phyloP scores from a whole-genome alignment of 176 grass and related monocot species.

The Otatea glauca region DNA sequence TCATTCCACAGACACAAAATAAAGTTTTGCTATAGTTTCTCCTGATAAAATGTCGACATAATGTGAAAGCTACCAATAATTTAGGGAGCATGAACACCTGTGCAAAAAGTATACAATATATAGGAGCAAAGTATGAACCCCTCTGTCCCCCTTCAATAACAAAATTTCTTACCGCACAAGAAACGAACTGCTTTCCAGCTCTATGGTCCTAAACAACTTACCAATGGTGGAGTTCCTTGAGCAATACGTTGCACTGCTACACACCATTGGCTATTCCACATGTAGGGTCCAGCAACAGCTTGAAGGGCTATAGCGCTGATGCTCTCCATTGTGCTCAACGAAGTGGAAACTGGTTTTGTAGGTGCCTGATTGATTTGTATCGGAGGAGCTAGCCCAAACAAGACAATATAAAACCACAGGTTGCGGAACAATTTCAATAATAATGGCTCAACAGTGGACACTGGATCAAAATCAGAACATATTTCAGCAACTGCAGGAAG shows the following conservation, averaged over 20 bases:
- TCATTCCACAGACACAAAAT: not conserved
- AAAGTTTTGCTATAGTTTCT: not conserved
- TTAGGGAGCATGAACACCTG: slow-evolving; percentile 18
- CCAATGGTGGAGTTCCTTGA: slow-evolving; percentile 91
- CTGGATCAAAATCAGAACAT: slow-evolving; percentile 98
- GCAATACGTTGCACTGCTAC: slow-evolving; percentile 86
- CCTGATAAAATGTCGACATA: slow-evolving; percentile 10
- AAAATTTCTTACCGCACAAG: slow-evolving; percentile 21
- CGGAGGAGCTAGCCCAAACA: slow-evolving; percentile 93
- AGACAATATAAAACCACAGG: slow-evolving; percentile 99
- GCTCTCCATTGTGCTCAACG: slow-evolving; percentile 65
- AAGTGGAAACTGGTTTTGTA: slow-evolving; percentile 78
- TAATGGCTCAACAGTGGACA: slow-evolving; percentile 85
- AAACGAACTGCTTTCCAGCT: slow-evolving; percentile 26
- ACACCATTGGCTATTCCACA: slow-evolving; percentile 89
- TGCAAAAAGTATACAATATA: not conserved
- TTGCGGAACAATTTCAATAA: slow-evolving; percentile 95
- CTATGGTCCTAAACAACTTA: slow-evolving; percentile 49
- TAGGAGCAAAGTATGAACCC: not conserved
- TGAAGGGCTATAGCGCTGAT: slow-evolving; percentile 74
- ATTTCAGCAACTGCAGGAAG: slow-evolving; percentile 97
- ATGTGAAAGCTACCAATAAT: not conserved
- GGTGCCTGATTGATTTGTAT: slow-evolving; percentile 78
- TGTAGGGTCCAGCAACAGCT: slow-evolving; percentile 96
- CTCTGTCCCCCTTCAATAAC: not conserved